A percentile compares a stretch with the other conserved stretches of the same genome.
phyloP scores from a whole-genome alignment of 2,329 filamentous ascomycete species.

The Incumbomyces lentus region DNA sequence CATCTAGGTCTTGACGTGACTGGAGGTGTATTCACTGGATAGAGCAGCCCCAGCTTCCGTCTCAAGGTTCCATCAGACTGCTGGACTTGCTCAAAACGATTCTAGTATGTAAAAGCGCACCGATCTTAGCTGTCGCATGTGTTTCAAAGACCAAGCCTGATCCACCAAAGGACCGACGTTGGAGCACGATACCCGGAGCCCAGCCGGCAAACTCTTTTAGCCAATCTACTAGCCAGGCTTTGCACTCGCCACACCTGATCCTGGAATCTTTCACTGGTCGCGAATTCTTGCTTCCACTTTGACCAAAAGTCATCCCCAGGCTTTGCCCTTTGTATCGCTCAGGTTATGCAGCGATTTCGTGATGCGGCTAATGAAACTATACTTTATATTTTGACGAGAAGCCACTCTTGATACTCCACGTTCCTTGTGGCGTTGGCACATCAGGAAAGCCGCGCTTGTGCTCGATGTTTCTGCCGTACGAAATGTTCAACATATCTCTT shows the following conservation, averaged over 20 bases:
- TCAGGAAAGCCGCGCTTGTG: neutral
- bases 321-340: slow-evolving; percentile 2
- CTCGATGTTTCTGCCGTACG: neutral
- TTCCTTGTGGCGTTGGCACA: neutral
- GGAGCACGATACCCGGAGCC: slow-evolving; percentile 3
- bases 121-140: neutral
- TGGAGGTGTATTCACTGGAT: too few relatives aligned
- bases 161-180: neutral
- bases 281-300: slow-evolving; percentile 1
- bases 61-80: too few relatives aligned
- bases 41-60: too few relatives aligned
- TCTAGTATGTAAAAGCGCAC: too few relatives aligned
- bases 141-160: neutral
- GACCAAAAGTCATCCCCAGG: neutral
- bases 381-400: neutral
- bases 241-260: slow-evolving; percentile 1
- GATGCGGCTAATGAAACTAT: neutral
- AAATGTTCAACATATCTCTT: neutral
- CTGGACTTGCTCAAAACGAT: too few relatives aligned
- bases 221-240: slow-evolving; percentile 1
- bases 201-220: neutral
- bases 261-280: slow-evolving; percentile 5
- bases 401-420: slow-evolving; percentile 2
- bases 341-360: neutral
- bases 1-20: too few relatives aligned